Evolutionary conservation across 2,329 filamentous ascomycete genomes (phyloP).

Genomic region (Colletotrichum tropicale): DNA sequence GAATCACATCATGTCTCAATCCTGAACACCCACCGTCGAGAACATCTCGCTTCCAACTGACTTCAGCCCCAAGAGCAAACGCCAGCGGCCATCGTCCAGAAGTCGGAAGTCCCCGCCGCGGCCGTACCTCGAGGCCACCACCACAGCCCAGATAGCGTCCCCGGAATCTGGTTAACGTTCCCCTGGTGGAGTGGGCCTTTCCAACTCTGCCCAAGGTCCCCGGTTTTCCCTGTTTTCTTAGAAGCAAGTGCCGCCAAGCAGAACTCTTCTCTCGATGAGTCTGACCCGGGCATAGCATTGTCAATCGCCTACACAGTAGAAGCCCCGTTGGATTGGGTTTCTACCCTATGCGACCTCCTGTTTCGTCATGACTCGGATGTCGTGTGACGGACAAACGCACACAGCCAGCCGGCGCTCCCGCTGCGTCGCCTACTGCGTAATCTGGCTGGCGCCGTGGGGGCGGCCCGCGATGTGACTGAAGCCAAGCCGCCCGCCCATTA

Average conservation of each 20-base stretch:
- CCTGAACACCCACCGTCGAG: not conserved
- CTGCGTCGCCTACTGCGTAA: not conserved
- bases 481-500: not conserved
- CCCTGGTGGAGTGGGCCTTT: not conserved
- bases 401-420: not conserved
- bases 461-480: not conserved
- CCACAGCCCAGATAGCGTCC: not conserved
- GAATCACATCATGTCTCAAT: not conserved
- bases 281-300: not conserved
- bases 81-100: not conserved
- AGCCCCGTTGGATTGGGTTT: not conserved
- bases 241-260: too few species aligned
- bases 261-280: not conserved
- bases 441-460: not conserved
- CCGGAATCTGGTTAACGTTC: slow-evolving; percentile 3
- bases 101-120: not conserved
- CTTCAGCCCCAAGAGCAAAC: not conserved
- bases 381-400: not conserved
- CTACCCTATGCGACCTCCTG: not conserved
- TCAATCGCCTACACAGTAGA: not conserved
- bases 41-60: not conserved
- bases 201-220: not conserved
- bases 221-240: not conserved
- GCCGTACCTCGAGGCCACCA: not conserved
- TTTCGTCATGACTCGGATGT: not conserved